Conservation (phyloP, 768 basidiomycete genomes). For the Daedaleopsis nitida region DNA sequence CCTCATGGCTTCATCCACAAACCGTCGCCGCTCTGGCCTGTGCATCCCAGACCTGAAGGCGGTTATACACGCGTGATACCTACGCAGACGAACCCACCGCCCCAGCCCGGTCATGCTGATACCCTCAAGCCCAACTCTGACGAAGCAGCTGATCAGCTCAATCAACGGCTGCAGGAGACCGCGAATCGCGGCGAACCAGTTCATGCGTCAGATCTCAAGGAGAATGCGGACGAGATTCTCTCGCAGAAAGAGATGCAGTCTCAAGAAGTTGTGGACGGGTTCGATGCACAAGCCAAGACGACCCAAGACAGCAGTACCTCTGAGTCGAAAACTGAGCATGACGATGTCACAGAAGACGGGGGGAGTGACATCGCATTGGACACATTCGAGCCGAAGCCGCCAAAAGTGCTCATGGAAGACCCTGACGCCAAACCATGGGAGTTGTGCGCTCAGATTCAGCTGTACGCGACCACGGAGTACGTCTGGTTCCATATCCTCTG, state of each 20-base stretch:
- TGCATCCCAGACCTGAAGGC: slow-evolving; percentile 40
- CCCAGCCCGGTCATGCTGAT: slow-evolving; percentile 52
- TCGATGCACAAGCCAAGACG: not conserved
- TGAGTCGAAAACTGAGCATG: not conserved
- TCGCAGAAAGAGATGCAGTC: slow-evolving; percentile 20
- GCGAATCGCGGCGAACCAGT: slow-evolving; percentile 21
- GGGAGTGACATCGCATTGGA: slow-evolving; percentile 26
- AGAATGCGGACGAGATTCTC: slow-evolving; percentile 16
- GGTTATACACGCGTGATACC: slow-evolving; percentile 36
- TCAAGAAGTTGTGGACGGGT: not conserved
- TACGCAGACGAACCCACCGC: slow-evolving; percentile 44
- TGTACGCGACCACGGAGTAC: slow-evolving; percentile 75
- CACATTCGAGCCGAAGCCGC: slow-evolving; percentile 55
- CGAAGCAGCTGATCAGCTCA: slow-evolving; percentile 26
- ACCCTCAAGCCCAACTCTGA: slow-evolving; percentile 40
- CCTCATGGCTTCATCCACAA: slow-evolving; percentile 62
- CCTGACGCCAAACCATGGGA: slow-evolving; percentile 47
- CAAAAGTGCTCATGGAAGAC: slow-evolving; percentile 56
- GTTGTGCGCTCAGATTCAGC: slow-evolving; percentile 67
- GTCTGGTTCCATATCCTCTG: slow-evolving; percentile 24
- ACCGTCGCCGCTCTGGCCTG: slow-evolving; percentile 60
- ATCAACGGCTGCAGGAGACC: slow-evolving; percentile 22
- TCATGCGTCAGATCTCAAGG: slow-evolving; percentile 21
- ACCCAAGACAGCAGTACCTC: not conserved
- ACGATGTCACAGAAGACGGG: slow-evolving; percentile 7